A percentile compares a stretch with the other conserved stretches of the same genome.
Conservation (phyloP, 1,284 basidiomycete genomes). For the Ceratobasidium sp. region DNA sequence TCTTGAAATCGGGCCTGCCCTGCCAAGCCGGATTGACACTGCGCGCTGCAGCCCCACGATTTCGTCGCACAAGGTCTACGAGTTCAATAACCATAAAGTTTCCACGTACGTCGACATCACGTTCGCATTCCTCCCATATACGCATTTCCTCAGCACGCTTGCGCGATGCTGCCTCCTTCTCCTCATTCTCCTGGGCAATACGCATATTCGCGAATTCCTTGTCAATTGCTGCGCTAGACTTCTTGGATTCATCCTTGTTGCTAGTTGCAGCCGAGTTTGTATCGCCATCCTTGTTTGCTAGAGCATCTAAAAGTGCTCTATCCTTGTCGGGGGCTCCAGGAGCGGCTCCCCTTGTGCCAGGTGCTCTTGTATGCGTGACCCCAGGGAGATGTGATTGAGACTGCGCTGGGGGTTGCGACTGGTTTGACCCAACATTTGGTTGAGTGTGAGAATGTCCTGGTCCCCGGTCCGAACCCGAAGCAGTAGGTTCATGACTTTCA, state of each 20-base stretch:
- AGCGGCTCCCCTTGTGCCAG: conserved; percentile 5
- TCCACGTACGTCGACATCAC: conserved; percentile 68
- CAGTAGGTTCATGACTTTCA: background rate
- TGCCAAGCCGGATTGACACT: conserved; percentile 56
- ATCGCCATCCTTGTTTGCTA: conserved; percentile 5
- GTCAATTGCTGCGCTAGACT: conserved; percentile 1
- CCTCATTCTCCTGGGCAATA: conserved; percentile 23
- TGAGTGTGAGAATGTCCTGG: background rate
- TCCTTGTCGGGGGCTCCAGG: conserved; percentile 32
- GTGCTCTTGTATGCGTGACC: conserved; percentile 12
- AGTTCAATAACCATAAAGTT: conserved; percentile 89
- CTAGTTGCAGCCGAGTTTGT: background rate
- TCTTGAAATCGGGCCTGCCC: conserved; percentile 80
- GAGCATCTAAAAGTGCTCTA: conserved; percentile 7
- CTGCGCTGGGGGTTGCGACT: background rate
- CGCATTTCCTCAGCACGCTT: conserved; percentile 59
- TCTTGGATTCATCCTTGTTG: background rate
- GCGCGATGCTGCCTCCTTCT: conserved; percentile 17
- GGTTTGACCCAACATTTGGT: conserved; percentile 13
- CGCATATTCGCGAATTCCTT: conserved; percentile 33
- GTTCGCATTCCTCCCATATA: conserved; percentile 75
- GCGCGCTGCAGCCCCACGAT: conserved; percentile 34
- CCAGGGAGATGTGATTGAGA: background rate
- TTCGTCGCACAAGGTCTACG: conserved; percentile 57
- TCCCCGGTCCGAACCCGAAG: background rate